Base-by-base conservation (phyloP, 768 basidiomycete species). In the Roridomyces roridus region DNA sequence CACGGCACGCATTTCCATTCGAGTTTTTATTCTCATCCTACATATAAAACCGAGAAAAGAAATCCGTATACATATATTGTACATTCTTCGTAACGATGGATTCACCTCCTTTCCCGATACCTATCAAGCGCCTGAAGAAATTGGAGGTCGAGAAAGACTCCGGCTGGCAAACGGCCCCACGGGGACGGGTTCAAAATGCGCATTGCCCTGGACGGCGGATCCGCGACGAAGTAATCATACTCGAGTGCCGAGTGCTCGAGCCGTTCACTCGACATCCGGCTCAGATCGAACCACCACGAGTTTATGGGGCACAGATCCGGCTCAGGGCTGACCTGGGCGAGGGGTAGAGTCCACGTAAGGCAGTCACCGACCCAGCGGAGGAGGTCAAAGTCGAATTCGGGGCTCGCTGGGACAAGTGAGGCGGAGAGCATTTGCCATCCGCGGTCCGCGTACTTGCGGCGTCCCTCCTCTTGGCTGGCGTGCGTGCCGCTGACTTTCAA, bases 401-500 rank as follows among this genome's bases (percentile, higher is more conserved):
- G 2, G 14, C 44, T 51, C 6, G n/a, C 3, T n/a, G n/a, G n/a
- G n/a, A n/a, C n/a, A 4, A 36, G 31, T 20, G 28, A n/a, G 21
- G 20, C n/a, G 42, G 24, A 15, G 15, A 34, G 11, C 55, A 74
- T 55, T 6, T 53, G 54, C 76, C 76, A 82, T 0, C 79, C 79
- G 1, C 79, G 71, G 1, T 31, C 15, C 5, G 51, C 25, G 57
- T 80, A 81, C 50, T 81, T 81, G 7, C 51, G 41, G 7, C 71
- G 36, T 17, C 55, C 55, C 5, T 64, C 66, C 6, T 49, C 55
- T 14, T 29, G 43, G 18, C 49, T 15, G 29, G 46, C 28, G 39
- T 29, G 26, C 5, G 25, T 42, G 3, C n/a, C 34, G 2, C 34
- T 39, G 18, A 65, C 45, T 36, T 62, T 24, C 12, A 76, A 62